Percentiles rank a stretch among this genome's conserved stretches.
phyloP scores from a whole-genome alignment of 371 early-diverging fungal species.

The Polyrhizophydium stewartii region DNA sequence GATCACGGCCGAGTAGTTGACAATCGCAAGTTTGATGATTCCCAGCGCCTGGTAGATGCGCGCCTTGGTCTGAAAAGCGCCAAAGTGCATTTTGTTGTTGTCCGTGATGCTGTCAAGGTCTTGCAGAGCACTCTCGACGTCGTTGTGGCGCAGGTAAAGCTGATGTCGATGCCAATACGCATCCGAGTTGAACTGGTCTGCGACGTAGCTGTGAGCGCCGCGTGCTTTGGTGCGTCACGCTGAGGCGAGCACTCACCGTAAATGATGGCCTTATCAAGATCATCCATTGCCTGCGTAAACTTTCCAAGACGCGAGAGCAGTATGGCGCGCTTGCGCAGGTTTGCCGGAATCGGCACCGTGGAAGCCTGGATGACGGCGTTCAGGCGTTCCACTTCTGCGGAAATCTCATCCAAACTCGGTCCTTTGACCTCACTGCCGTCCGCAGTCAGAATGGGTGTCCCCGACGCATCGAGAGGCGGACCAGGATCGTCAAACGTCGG shows the following conservation, averaged over 20 bases:
- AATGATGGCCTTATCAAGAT: slow-evolving; percentile 36
- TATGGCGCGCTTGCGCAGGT: slow-evolving; percentile 33
- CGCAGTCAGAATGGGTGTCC: slow-evolving; percentile 2
- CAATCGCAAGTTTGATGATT: slow-evolving; percentile 37
- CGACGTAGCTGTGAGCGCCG: background rate
- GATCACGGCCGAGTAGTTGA: slow-evolving; percentile 46
- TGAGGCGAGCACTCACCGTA: slow-evolving; percentile 21
- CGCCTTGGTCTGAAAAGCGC: slow-evolving; percentile 43
- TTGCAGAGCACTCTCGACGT: slow-evolving; percentile 33
- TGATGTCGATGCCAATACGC: slow-evolving; percentile 46
- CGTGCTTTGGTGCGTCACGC: background rate
- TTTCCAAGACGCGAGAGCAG: slow-evolving; percentile 27
- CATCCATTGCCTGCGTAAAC: slow-evolving; percentile 29
- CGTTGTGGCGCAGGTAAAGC: slow-evolving; percentile 27
- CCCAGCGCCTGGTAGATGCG: slow-evolving; percentile 39
- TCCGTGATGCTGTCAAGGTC: slow-evolving; percentile 46
- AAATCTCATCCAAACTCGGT: background rate
- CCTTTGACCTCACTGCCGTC: background rate
- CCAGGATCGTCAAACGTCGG: slow-evolving; percentile 35
- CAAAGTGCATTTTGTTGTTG: slow-evolving; percentile 39
- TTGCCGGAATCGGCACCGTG: slow-evolving; percentile 34
- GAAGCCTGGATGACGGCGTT: slow-evolving; percentile 20
- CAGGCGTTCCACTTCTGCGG: slow-evolving; percentile 31
- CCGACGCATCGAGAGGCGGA: slow-evolving; percentile 12
- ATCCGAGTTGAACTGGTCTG: slow-evolving; percentile 46